These are phyloP conservation scores for Chamaecyparis obtusa DNA, from an alignment of 75 land plant species.

Conservation along the genomic window DNA sequence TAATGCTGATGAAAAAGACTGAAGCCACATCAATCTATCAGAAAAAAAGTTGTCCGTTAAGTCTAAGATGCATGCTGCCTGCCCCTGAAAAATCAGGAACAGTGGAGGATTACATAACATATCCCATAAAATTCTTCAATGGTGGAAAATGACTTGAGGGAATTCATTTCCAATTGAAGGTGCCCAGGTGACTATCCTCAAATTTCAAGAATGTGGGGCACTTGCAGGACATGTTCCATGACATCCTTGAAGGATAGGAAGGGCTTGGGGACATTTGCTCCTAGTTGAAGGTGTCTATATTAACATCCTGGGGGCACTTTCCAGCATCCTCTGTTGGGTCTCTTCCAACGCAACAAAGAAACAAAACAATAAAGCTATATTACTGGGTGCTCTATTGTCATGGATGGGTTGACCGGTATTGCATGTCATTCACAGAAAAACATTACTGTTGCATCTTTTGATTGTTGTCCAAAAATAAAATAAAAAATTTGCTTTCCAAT, in stretches of 20 bases:
- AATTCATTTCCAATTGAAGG: no score
- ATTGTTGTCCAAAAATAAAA: neutral
- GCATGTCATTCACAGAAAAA: neutral
- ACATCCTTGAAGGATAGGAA: neutral
- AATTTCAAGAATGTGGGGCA: neutral
- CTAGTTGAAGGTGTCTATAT: neutral
- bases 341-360: neutral
- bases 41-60: neutral
- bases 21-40: neutral
- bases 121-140: no score
- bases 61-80: no score
- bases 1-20: neutral
- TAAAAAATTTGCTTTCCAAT: neutral
- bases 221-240: neutral
- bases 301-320: neutral
- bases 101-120: no score
- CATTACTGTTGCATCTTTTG: neutral
- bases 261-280: neutral
- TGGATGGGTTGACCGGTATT: neutral
- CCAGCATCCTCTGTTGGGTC: neutral
- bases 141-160: no score
- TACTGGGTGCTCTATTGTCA: neutral
- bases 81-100: no score
- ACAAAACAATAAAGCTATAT: neutral
- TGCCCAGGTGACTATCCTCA: no score